A percentile compares a stretch with the other conserved stretches of the same genome.
Evolutionary conservation across 345 rosid genomes (phyloP).

Genomic region (Iberis pinnata): DNA sequence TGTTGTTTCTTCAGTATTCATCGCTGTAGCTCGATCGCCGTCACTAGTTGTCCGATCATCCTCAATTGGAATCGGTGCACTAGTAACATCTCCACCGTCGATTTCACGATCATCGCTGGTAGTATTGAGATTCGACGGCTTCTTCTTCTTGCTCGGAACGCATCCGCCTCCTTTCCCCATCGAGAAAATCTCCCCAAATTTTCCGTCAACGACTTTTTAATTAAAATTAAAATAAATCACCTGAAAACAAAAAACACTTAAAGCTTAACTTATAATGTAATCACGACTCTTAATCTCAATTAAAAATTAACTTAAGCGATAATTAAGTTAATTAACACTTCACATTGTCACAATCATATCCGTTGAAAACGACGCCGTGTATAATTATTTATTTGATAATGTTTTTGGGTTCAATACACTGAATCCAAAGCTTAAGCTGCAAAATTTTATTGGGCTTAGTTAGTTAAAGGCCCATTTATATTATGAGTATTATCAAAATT

Average conservation of each 20-base stretch:
- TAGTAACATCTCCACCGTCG: constrained; percentile 12
- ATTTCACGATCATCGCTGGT: constrained; percentile 23
- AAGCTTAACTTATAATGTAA: not conserved
- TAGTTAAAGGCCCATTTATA: not conserved
- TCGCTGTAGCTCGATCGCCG: constrained; percentile 11
- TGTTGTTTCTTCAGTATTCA: constrained; percentile 12
- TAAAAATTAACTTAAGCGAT: constrained; percentile 1
- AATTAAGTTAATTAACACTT: constrained; percentile 21
- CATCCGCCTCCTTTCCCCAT: constrained; percentile 99
- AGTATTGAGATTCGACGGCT: constrained; percentile 29
- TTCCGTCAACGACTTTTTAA: constrained; percentile 22
- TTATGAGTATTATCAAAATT: not conserved
- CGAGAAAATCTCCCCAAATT: constrained; percentile 13
- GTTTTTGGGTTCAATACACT: too few relatives aligned
- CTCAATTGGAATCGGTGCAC: constrained; percentile 42
- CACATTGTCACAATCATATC: not conserved
- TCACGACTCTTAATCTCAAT: not conserved
- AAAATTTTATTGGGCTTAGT: not conserved
- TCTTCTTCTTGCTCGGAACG: constrained; percentile 85
- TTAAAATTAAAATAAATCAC: not conserved
- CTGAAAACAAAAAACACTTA: not conserved
- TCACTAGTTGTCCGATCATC: constrained; percentile 29
- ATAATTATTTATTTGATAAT: too few relatives aligned
- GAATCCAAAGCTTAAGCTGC: too few relatives aligned
- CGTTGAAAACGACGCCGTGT: constrained; percentile 16